Percentiles rank a stretch among this genome's conserved stretches.
These are phyloP conservation scores for Nevesoporus exiguus DNA, from an alignment of 768 basidiomycete species.

Conservation along the genomic window DNA sequence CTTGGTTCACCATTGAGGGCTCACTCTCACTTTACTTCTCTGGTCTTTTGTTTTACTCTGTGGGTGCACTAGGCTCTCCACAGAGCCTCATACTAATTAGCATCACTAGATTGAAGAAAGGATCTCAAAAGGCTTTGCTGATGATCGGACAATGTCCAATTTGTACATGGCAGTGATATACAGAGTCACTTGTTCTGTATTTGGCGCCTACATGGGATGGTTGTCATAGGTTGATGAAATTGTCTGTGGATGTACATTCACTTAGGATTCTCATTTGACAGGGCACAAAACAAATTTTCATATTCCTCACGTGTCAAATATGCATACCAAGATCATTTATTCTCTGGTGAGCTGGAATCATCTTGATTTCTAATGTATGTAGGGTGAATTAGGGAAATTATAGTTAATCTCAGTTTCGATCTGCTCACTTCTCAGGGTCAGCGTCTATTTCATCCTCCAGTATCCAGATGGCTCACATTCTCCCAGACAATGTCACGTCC, in stretches of 20 bases:
- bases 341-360: constrained; percentile 9
- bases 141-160: no score
- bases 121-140: constrained; percentile 7
- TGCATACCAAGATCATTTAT: constrained; percentile 19
- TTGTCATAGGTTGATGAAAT: constrained; percentile 14
- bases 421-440: constrained; percentile 24
- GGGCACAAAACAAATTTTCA: neutral
- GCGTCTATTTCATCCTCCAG: neutral
- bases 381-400: neutral
- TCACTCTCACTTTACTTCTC: no score
- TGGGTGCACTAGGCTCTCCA: no score
- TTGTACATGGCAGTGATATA: constrained; percentile 14
- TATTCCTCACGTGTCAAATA: constrained; percentile 22
- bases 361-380: neutral
- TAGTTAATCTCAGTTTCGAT: constrained; percentile 19
- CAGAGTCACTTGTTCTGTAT: constrained; percentile 13
- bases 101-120: constrained; percentile 21
- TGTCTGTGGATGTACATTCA: no score
- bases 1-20: constrained; percentile 20
- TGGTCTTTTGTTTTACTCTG: no score
- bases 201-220: constrained; percentile 16
- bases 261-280: neutral
- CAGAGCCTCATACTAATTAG: neutral
- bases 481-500: constrained; percentile 6
- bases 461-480: neutral